Evolutionary conservation across 768 basidiomycete genomes (phyloP), one percentile per base, ranked within the genome.

Genomic region (Phaffia tasmanica): DNA sequence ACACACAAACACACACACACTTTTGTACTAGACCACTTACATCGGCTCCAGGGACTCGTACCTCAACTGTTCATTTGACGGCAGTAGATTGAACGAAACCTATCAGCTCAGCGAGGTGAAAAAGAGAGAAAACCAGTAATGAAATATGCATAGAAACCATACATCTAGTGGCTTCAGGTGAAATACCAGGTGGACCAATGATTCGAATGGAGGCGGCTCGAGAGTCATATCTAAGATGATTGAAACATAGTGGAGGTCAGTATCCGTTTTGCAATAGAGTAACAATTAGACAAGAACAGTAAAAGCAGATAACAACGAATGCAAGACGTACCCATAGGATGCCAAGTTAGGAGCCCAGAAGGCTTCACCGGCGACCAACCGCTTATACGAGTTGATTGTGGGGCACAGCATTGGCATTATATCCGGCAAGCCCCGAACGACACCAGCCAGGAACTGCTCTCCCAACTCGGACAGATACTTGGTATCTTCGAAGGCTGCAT

Each of bases 301-400:
- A 11, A 11, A 4, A 42, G 11, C 11, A 42, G 11, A 42, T 11
- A 42, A 11, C 11, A 42, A 42, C 35, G 4, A 11, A 11, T 11
- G 35, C 35, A 11, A 42, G 35, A 42, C 35, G 61, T 62, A 67
- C 21, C 67, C 67, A 42, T 59, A 65, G 56, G 47, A 64, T 42
- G 57, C 51, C 4, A 69, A 56, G 46, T 69, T 69, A 1, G 74
- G 74, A 2, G 73, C 74, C 73, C 71, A 73, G 67, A 71, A 73
- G 16, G 70, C 86, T 75, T 92, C 90, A 16, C 92, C 92, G 23
- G 88, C 92, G 23, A 89, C 86, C 9, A 99, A 83, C 19, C 95
- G 89, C 75, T 98, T 99, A 80, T 99, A 99, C 9, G 94, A 92
- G 73, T 94, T 94, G 77, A 95, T 86, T 0, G 88, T 94, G 1